Percentiles rank a stretch among this genome's conserved stretches.
phyloP scores from a whole-genome alignment of 108 stramenopile species.

The Bacterosira constricta region DNA sequence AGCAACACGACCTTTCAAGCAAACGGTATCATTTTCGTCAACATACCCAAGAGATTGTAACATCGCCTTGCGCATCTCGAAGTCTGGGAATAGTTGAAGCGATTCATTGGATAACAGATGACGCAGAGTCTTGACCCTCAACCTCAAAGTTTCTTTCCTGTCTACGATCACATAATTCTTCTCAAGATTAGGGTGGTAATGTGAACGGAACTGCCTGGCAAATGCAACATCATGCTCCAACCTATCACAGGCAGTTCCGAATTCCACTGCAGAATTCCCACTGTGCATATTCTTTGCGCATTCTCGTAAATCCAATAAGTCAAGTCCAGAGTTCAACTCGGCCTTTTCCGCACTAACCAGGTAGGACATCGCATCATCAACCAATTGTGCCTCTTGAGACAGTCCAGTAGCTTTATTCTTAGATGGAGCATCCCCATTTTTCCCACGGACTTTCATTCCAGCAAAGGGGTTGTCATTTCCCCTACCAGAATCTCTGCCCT shows the following conservation, averaged over 20 bases:
- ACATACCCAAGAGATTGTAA: slow-evolving; percentile 91
- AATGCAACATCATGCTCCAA: slow-evolving; percentile 43
- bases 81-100: slow-evolving; percentile 94
- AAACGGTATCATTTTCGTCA: slow-evolving; percentile 85
- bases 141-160: slow-evolving; percentile 64
- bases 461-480: slow-evolving; percentile 62
- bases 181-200: slow-evolving; percentile 72
- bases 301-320: slow-evolving; percentile 58
- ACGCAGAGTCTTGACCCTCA: slow-evolving; percentile 59
- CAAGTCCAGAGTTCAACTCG: slow-evolving; percentile 50
- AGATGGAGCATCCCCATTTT: slow-evolving; percentile 41
- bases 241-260: slow-evolving; percentile 47
- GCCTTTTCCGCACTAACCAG: slow-evolving; percentile 58
- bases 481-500: slow-evolving; percentile 25
- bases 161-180: slow-evolving; percentile 64
- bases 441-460: slow-evolving; percentile 74
- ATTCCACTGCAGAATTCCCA: slow-evolving; percentile 65
- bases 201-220: slow-evolving; percentile 59
- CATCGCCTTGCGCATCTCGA: slow-evolving; percentile 83
- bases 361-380: slow-evolving; percentile 56
- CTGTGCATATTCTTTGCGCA: slow-evolving; percentile 61
- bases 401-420: slow-evolving; percentile 13
- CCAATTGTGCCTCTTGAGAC: slow-evolving; percentile 43
- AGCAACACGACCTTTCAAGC: slow-evolving; percentile 94
- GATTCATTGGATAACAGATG: slow-evolving; percentile 86